Conservation (phyloP, 2,329 filamentous ascomycete genomes). For the Penicillium sp. region DNA sequence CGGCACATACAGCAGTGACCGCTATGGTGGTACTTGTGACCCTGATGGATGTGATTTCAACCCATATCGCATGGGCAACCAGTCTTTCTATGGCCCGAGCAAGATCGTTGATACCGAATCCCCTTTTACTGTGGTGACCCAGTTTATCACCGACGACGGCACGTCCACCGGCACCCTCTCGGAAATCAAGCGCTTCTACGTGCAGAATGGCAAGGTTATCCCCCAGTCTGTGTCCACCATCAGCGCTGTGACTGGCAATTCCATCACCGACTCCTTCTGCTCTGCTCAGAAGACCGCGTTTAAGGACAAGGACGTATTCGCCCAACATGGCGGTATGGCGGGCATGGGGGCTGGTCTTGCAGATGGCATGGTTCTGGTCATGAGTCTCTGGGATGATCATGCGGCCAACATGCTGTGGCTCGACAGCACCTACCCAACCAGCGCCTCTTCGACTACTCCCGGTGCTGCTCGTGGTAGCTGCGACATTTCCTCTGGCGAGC, state of each 20-base stretch:
- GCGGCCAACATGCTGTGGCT: conserved; percentile 70
- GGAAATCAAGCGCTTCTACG: conserved; percentile 63
- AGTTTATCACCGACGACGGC: conserved; percentile 55
- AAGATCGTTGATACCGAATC: conserved; percentile 57
- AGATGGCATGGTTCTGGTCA: conserved; percentile 58
- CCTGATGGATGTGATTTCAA: conserved; percentile 72
- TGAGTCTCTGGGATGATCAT: conserved; percentile 63
- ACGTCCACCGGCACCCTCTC: conserved; percentile 53
- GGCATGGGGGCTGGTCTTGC: conserved; percentile 9
- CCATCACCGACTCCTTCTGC: conserved; percentile 59
- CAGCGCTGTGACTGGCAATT: conserved; percentile 49
- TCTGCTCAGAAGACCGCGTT: conserved; percentile 55
- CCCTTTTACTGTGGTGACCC: conserved; percentile 65
- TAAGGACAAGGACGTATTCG: conserved; percentile 53
- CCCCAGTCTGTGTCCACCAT: conserved; percentile 52
- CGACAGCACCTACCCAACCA: conserved; percentile 61
- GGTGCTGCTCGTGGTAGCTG: conserved; percentile 57
- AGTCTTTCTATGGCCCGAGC: conserved; percentile 60
- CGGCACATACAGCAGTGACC: conserved; percentile 50
- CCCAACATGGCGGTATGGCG: conserved; percentile 53
- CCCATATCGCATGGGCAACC: conserved; percentile 63
- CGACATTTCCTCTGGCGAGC: conserved; percentile 50
- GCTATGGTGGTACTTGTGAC: conserved; percentile 63
- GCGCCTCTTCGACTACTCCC: conserved; percentile 39
- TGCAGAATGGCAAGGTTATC: conserved; percentile 60